These are phyloP conservation scores for Penicillium simplicissimum DNA, from an alignment of 495 filamentous ascomycete genomes.

Conservation along the genomic window DNA sequence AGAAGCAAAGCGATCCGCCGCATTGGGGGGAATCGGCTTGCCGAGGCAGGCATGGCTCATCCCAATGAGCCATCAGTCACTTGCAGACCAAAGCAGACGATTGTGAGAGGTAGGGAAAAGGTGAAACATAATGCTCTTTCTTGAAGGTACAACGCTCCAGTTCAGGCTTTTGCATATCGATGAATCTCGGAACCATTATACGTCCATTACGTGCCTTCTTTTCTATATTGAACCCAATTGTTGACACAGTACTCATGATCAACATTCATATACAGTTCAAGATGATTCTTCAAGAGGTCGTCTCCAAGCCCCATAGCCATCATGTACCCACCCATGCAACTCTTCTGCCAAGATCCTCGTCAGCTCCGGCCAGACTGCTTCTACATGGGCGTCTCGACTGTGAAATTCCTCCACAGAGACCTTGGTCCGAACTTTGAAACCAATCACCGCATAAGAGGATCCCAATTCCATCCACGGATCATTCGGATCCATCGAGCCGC, in stretches of 20 bases:
- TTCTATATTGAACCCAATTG: not conserved
- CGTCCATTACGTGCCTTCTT: not conserved
- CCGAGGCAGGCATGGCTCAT: not conserved
- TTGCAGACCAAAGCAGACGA: too few species aligned
- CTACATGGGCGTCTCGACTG: constrained; percentile 33
- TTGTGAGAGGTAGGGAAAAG: too few species aligned
- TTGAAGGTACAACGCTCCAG: too few species aligned
- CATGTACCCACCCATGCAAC: constrained; percentile 29
- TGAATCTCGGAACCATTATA: not conserved
- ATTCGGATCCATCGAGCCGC: constrained; percentile 43
- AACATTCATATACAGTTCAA: not conserved
- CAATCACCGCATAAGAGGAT: constrained; percentile 42
- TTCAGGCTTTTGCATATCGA: not conserved
- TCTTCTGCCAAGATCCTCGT: constrained; percentile 25
- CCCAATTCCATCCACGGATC: constrained; percentile 49
- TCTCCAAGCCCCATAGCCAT: constrained; percentile 33
- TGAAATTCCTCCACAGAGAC: constrained; percentile 28
- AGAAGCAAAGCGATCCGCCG: constrained; percentile 12
- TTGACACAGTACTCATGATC: too few species aligned
- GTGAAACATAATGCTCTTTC: too few species aligned
- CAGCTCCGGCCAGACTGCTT: constrained; percentile 34
- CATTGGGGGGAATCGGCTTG: constrained; percentile 12
- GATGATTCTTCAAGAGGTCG: not conserved
- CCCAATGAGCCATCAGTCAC: too few species aligned
- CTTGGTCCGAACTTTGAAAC: constrained; percentile 29